Base-by-base conservation (phyloP, 495 filamentous ascomycete genomes). In the Xylaria cubensis region DNA sequence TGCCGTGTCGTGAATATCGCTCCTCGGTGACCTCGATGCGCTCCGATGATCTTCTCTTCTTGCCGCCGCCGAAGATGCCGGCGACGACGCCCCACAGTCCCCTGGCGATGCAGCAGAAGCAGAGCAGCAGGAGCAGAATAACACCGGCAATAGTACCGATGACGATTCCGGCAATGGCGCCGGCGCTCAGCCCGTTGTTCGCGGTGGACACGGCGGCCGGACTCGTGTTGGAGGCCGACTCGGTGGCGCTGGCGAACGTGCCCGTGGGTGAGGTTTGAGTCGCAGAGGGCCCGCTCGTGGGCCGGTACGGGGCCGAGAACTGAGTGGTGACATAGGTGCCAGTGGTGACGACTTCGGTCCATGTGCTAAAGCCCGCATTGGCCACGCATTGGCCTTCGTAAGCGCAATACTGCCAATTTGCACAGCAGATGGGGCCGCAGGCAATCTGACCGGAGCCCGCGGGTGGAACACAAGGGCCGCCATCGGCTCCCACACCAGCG, bases 131-230 rank as follows among this genome's bases (percentile, higher is more conserved):
- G 19, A 97, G 84, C 2, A 97, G 80, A 62, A 91, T 79, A 29
- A 94, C 85, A 75, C 92, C 94, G n/a, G 88, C 89, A 74, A 97
- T 88, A 6, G 90, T 89, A 73, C 94, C 94, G 62, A 97, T 92
- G 72, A 97, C 94, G 74, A 97, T 97, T 55, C 94, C 94, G n/a
- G 94, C 94, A 75, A 97, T 97, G 32, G 94, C 94, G 70, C 94
- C 94, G 63, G 88, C 89, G 77, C 91, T 94, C 59, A 97, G 84
- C 58, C 88, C 87, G 64, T 86, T 83, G 70, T 85, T 79, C 46
- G 77, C 85, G 62, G 67, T 73, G 69, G 67, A 80, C 50, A 73
- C 76, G 13, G 77, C 78, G 24, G 76, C 85, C 74, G 85, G 79
- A 67, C 82, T 77, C 6, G 84, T 82, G 24, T 81, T 74, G n/a